phyloP scores from a whole-genome alignment of 495 filamentous ascomycete genomes.

The Lasiosphaeria ovina region DNA sequence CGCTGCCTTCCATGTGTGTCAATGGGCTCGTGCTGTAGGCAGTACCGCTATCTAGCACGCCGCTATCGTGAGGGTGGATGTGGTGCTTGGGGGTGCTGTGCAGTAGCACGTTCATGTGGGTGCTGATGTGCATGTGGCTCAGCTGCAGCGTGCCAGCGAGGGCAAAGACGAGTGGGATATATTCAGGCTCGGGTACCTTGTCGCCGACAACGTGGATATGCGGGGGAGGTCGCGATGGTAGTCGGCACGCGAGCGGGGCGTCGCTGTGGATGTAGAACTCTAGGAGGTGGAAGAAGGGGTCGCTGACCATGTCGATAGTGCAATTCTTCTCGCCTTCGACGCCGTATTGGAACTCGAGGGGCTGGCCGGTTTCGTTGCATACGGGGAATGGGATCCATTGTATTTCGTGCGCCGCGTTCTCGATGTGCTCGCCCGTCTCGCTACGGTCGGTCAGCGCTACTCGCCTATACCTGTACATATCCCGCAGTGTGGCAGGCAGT shows the following conservation, averaged over 20 bases:
- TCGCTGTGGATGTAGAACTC: slow-evolving; percentile 99
- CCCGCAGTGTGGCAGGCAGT: too few species aligned
- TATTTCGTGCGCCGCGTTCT: slow-evolving; percentile 73
- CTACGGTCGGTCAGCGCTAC: slow-evolving; percentile 28
- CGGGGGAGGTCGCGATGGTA: slow-evolving; percentile 71
- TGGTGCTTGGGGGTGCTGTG: slow-evolving; percentile 66
- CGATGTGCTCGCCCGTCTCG: slow-evolving; percentile 73
- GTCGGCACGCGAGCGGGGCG: slow-evolving; percentile 86
- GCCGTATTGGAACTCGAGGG: slow-evolving; percentile 84
- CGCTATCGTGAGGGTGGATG: slow-evolving; percentile 56
- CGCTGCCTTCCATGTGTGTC: slow-evolving; percentile 52
- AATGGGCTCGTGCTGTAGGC: slow-evolving; percentile 82
- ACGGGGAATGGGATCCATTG: slow-evolving; percentile 90
- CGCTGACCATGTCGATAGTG: slow-evolving; percentile 79
- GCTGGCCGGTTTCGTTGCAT: slow-evolving; percentile 84
- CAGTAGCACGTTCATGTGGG: slow-evolving; percentile 80
- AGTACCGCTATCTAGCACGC: slow-evolving; percentile 76
- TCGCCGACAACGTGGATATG: slow-evolving; percentile 46
- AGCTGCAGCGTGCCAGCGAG: slow-evolving; percentile 84
- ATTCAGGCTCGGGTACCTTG: slow-evolving; percentile 46
- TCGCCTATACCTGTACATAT: not conserved
- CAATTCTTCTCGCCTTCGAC: slow-evolving; percentile 83
- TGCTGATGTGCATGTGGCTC: slow-evolving; percentile 87
- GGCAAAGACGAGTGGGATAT: slow-evolving; percentile 73
- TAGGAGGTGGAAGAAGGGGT: slow-evolving; percentile 92